Conservation (phyloP, 2,329 filamentous ascomycete species). For the Blastomyces silverae region DNA sequence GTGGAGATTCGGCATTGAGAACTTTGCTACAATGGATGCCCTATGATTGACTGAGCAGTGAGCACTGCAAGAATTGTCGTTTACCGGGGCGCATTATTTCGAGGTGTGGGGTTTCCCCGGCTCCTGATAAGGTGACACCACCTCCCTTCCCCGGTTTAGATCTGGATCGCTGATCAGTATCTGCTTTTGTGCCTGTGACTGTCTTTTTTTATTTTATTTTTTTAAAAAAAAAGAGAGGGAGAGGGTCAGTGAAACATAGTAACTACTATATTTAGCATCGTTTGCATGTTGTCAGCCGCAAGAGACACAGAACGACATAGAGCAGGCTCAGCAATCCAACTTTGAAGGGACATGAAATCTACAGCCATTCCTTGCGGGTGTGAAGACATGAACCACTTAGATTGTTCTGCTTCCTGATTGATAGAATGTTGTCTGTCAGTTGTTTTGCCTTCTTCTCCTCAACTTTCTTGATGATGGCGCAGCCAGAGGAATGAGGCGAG, state of each 20-base stretch:
- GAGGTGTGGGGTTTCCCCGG: too few species aligned
- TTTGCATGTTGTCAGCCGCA: too few species aligned
- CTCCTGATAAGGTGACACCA: too few species aligned
- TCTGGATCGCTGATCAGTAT: not conserved
- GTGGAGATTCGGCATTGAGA: too few species aligned
- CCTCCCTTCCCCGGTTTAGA: not conserved
- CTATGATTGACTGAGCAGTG: too few species aligned
- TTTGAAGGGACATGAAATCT: not conserved
- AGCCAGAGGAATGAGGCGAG: not conserved
- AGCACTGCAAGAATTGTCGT: too few species aligned
- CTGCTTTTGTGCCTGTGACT: not conserved
- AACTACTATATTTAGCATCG: not conserved
- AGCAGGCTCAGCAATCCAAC: not conserved
- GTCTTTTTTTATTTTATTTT: too few species aligned
- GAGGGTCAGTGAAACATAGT: not conserved
- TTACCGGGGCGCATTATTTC: too few species aligned
- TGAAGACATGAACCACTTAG: not conserved
- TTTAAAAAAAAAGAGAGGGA: too few species aligned
- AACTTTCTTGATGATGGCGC: not conserved
- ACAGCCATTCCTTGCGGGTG: not conserved
- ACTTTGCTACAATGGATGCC: too few species aligned
- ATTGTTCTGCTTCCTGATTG: not conserved
- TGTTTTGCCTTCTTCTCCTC: not conserved
- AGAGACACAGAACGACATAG: not conserved
- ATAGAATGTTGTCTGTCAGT: not conserved